These are phyloP conservation scores for Periconia digitata DNA, from an alignment of 2,329 filamentous ascomycete species.

Conservation along the genomic window DNA sequence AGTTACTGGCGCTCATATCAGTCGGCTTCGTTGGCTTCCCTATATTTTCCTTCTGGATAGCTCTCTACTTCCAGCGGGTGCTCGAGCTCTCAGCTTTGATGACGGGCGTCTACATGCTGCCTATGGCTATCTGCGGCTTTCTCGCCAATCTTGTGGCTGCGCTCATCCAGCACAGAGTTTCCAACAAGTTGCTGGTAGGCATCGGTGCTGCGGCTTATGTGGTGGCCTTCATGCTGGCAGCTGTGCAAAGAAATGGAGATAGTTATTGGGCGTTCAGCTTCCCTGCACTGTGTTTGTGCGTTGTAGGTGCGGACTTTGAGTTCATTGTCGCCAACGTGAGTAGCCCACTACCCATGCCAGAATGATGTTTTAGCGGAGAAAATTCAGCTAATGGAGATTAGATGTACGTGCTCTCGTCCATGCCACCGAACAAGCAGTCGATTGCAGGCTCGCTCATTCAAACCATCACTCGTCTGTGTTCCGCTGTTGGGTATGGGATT, in stretches of 20 bases:
- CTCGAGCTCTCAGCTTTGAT: constrained; percentile 55
- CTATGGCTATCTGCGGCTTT: constrained; percentile 65
- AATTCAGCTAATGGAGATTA: too few species aligned
- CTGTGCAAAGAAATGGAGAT: constrained; percentile 57
- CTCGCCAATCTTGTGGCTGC: constrained; percentile 65
- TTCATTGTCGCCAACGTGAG: constrained; percentile 70
- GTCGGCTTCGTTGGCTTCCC: constrained; percentile 66
- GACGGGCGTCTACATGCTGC: constrained; percentile 65
- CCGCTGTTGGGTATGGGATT: constrained; percentile 63
- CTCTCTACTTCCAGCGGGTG: constrained; percentile 66
- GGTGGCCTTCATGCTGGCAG: constrained; percentile 56
- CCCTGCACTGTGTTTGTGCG: constrained; percentile 61
- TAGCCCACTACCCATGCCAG: too few species aligned
- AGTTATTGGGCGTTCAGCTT: constrained; percentile 69
- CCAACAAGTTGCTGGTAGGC: constrained; percentile 64
- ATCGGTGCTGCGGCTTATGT: constrained; percentile 51
- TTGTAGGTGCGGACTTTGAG: constrained; percentile 68
- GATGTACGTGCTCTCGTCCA: constrained; percentile 70
- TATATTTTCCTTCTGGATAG: constrained; percentile 62
- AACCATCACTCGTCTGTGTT: constrained; percentile 63
- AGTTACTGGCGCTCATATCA: constrained; percentile 59
- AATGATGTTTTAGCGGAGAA: too few species aligned
- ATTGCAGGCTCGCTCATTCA: constrained; percentile 70
- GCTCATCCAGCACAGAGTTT: constrained; percentile 62
- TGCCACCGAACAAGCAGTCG: constrained; percentile 64